Conservation (phyloP, 192 early-diverging fungal genomes). For the Backusella macrospora region DNA sequence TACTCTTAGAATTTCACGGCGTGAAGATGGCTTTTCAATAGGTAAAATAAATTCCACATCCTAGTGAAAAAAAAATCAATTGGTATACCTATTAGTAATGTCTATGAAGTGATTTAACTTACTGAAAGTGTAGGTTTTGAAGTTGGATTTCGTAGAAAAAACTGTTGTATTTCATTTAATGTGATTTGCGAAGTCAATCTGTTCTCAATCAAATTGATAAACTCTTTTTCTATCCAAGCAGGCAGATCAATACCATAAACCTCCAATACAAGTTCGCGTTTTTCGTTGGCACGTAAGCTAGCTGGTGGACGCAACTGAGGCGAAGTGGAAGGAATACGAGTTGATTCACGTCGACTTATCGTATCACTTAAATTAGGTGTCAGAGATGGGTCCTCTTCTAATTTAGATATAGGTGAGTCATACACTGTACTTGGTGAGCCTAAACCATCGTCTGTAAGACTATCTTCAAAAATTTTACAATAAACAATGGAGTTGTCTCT, state of each 20-base stretch:
- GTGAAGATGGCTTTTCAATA: conserved; percentile 44
- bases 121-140: conserved; percentile 65
- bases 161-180: conserved; percentile 60
- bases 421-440: background rate
- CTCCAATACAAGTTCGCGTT: conserved; percentile 59
- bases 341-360: conserved; percentile 1
- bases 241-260: conserved; percentile 67
- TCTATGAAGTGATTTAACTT: conserved; percentile 19
- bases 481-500: conserved; percentile 60
- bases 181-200: conserved; percentile 63
- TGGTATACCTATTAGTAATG: background rate
- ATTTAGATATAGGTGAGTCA: background rate
- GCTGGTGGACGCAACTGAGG: background rate
- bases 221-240: conserved; percentile 55
- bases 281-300: conserved; percentile 34
- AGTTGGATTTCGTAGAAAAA: conserved; percentile 67
- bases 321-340: background rate
- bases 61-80: conserved; percentile 28
- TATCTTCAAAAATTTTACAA: conserved; percentile 47
- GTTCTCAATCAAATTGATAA: conserved; percentile 64
- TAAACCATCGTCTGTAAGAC: background rate
- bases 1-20: conserved; percentile 47
- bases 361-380: background rate
- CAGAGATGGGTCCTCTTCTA: background rate
- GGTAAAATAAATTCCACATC: conserved; percentile 82